phyloP scores from a whole-genome alignment of 2,329 filamentous ascomycete genomes.

The Tolypocladium endophyticum region DNA sequence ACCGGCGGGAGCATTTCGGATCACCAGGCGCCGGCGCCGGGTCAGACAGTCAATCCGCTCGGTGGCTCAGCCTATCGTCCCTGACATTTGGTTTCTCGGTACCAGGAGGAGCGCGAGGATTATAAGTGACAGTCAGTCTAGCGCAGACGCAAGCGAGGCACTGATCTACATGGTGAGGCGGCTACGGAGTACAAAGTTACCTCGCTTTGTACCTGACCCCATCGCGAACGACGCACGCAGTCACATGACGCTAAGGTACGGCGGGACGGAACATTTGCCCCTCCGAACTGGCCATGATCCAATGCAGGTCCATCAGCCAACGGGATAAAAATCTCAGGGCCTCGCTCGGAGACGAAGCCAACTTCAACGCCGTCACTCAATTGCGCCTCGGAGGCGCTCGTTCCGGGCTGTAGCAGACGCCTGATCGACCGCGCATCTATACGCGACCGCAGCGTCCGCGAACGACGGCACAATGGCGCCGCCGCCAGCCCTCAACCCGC shows the following conservation, averaged over 20 bases:
- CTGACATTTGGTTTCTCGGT: neutral
- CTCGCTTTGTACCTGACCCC: neutral
- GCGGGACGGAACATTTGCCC: slow-evolving; percentile 5
- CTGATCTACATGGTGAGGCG: neutral
- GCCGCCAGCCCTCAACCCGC: slow-evolving; percentile 3
- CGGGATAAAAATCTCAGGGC: neutral
- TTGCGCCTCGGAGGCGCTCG: neutral
- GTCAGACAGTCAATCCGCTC: neutral
- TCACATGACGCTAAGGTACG: slow-evolving; percentile 20
- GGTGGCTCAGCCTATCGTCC: neutral
- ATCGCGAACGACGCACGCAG: slow-evolving; percentile 20
- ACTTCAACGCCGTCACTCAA: neutral
- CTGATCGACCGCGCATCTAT: neutral
- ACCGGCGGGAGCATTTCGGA: slow-evolving; percentile 46
- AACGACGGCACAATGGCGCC: slow-evolving; percentile 7
- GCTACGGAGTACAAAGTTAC: neutral
- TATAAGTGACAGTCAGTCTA: neutral
- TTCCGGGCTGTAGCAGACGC: neutral
- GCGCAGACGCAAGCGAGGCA: neutral
- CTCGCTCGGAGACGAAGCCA: neutral
- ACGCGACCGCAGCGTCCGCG: neutral
- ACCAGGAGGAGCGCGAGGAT: neutral
- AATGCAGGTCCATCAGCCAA: neutral
- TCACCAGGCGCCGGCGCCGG: neutral
- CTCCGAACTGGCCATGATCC: neutral